These are phyloP conservation scores for Punctularia strigosozonata DNA, from an alignment of 768 basidiomycete genomes.

Conservation along the genomic window DNA sequence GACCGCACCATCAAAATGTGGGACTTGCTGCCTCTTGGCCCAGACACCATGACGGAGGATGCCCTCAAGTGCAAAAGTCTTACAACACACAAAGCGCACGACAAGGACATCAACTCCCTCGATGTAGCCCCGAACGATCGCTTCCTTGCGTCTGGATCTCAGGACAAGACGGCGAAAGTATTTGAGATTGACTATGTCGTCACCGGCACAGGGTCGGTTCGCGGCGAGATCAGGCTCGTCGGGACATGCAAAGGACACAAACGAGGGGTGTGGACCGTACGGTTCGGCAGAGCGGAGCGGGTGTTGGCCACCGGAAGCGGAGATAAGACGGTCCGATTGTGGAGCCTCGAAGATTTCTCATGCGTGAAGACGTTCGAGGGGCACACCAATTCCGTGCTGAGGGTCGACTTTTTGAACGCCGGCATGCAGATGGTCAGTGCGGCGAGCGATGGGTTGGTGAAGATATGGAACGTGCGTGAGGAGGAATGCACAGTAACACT, in stretches of 20 bases:
- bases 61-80: constrained; percentile 57
- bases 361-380: constrained; percentile 97
- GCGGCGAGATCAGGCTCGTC: constrained; percentile 61
- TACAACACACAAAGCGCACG: constrained; percentile 83
- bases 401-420: constrained; percentile 82
- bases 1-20: constrained; percentile 98
- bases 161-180: constrained; percentile 90
- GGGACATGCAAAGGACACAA: constrained; percentile 95
- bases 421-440: constrained; percentile 67
- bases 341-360: constrained; percentile 88
- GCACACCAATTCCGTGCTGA: constrained; percentile 91
- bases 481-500: constrained; percentile 83
- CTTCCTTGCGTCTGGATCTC: constrained; percentile 86
- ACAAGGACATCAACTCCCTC: constrained; percentile 96
- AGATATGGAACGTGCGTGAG: constrained; percentile 85
- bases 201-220: constrained; percentile 27
- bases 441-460: constrained; percentile 91
- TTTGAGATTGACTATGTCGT: constrained; percentile 58
- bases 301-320: constrained; percentile 90
- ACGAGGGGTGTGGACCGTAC: constrained; percentile 91
- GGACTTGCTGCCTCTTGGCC: constrained; percentile 65
- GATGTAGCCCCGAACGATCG: constrained; percentile 87
- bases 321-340: constrained; percentile 88
- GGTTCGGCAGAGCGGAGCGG: constrained; percentile 73
- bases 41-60: constrained; percentile 17